These are phyloP conservation scores for Podila epigama DNA, from an alignment of 192 early-diverging fungal genomes.

Conservation along the genomic window DNA sequence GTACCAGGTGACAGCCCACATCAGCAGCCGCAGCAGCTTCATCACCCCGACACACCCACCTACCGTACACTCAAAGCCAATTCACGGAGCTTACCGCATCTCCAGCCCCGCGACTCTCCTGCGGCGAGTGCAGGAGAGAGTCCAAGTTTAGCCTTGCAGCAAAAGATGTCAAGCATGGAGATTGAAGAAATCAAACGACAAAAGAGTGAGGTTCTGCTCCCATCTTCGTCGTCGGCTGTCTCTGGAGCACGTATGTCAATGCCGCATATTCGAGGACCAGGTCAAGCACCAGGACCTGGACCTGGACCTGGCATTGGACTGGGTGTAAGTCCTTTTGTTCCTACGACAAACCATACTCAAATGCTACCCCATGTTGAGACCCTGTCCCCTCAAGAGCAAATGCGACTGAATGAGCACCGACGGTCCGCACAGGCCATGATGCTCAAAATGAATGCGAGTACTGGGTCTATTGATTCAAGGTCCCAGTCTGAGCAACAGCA, in stretches of 20 bases:
- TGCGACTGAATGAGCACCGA: slow-evolving; percentile 27
- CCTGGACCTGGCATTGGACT: slow-evolving; percentile 6
- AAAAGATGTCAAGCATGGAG: slow-evolving; percentile 25
- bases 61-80: slow-evolving; percentile 32
- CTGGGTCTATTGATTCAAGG: slow-evolving; percentile 7
- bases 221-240: slow-evolving; percentile 4
- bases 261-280: neutral
- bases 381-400: slow-evolving; percentile 25
- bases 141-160: slow-evolving; percentile 12
- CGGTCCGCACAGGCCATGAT: slow-evolving; percentile 35
- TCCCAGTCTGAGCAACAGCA: neutral
- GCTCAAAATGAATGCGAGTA: slow-evolving; percentile 2
- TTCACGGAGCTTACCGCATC: slow-evolving; percentile 34
- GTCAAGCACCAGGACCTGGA: neutral
- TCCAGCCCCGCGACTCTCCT: slow-evolving; percentile 25
- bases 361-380: slow-evolving; percentile 15
- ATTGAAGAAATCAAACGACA: slow-evolving; percentile 35
- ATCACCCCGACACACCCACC: neutral
- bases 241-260: neutral
- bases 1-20: slow-evolving; percentile 6
- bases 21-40: neutral
- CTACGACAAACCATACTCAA: slow-evolving; percentile 1
- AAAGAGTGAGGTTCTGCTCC: slow-evolving; percentile 32
- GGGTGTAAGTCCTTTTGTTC: slow-evolving; percentile 15
- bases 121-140: slow-evolving; percentile 3